Conservation (phyloP, 169 alveolate species). For the Pseudocohnilembus persalinus region DNA sequence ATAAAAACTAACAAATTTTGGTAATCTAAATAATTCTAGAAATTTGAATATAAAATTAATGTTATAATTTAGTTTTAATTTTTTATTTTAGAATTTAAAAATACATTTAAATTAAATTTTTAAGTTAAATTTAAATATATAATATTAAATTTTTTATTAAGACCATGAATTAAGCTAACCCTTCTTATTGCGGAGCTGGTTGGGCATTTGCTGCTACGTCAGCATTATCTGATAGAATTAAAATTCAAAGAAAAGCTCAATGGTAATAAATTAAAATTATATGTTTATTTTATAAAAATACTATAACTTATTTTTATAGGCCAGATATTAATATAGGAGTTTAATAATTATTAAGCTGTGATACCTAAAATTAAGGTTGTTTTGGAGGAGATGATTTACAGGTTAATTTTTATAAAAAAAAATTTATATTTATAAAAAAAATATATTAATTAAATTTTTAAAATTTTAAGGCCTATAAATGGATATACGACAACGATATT, state of each 20-base stretch:
- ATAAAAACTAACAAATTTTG: too few relatives aligned
- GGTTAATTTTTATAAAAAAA: neutral
- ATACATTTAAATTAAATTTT: neutral
- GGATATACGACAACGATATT: conserved; percentile 15
- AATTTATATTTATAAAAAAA: too few relatives aligned
- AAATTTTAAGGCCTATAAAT: conserved; percentile 12
- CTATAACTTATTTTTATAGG: neutral
- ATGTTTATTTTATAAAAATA: conserved; percentile 29
- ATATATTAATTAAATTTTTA: too few relatives aligned
- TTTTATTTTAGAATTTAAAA: too few relatives aligned
- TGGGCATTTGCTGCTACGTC: conserved; percentile 44
- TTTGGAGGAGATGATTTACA: conserved; percentile 12
- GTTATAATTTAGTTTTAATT: neutral
- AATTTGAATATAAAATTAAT: too few relatives aligned
- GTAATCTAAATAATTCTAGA: too few relatives aligned
- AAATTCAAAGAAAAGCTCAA: conserved; percentile 25
- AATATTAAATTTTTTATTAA: too few relatives aligned
- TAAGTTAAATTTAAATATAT: too few relatives aligned
- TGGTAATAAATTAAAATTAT: conserved; percentile 32
- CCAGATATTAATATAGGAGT: too few relatives aligned
- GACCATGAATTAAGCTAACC: conserved; percentile 19
- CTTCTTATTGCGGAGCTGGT: conserved; percentile 25
- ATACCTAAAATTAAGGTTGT: conserved; percentile 18
- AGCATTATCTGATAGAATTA: conserved; percentile 40
- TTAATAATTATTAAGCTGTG: neutral